Conservation (phyloP, 108 stramenopile genomes). For the Ochromonas danica region DNA sequence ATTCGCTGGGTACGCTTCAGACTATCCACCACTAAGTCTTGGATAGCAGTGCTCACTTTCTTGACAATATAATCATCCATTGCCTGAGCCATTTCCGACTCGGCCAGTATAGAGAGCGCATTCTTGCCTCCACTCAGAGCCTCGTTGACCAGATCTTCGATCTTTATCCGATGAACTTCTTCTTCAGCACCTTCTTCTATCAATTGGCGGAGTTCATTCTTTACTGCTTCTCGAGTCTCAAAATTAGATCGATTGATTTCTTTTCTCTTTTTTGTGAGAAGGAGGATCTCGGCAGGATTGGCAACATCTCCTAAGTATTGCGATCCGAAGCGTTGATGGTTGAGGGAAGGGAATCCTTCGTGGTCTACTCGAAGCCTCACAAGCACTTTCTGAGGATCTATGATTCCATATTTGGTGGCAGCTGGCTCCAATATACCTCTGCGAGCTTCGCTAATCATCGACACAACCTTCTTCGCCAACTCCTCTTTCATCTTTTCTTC, state of each 20-base stretch:
- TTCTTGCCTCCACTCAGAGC: not conserved
- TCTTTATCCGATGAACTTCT: conserved; percentile 34
- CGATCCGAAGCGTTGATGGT: conserved; percentile 80
- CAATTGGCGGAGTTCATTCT: conserved; percentile 57
- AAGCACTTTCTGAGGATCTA: conserved; percentile 75
- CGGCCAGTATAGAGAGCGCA: not conserved
- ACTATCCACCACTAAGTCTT: conserved; percentile 1
- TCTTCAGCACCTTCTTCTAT: conserved; percentile 38
- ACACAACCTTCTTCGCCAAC: conserved; percentile 63
- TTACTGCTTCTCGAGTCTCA: conserved; percentile 78
- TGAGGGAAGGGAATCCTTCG: conserved; percentile 80
- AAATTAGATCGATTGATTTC: conserved; percentile 39
- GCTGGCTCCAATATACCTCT: conserved; percentile 37
- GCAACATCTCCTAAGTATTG: conserved; percentile 78
- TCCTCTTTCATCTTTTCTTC: conserved; percentile 66
- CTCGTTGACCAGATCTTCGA: conserved; percentile 44
- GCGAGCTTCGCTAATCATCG: conserved; percentile 61
- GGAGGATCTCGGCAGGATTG: conserved; percentile 12
- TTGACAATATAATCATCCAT: not conserved
- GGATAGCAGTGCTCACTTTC: not conserved
- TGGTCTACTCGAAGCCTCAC: conserved; percentile 92
- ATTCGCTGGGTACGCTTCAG: conserved; percentile 5
- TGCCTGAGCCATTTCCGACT: not conserved
- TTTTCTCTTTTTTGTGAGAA: conserved; percentile 11
- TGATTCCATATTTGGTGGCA: conserved; percentile 42